These are phyloP conservation scores for Zygnema circumcarinatum DNA, from an alignment of 139 green algal species.

Conservation along the genomic window DNA sequence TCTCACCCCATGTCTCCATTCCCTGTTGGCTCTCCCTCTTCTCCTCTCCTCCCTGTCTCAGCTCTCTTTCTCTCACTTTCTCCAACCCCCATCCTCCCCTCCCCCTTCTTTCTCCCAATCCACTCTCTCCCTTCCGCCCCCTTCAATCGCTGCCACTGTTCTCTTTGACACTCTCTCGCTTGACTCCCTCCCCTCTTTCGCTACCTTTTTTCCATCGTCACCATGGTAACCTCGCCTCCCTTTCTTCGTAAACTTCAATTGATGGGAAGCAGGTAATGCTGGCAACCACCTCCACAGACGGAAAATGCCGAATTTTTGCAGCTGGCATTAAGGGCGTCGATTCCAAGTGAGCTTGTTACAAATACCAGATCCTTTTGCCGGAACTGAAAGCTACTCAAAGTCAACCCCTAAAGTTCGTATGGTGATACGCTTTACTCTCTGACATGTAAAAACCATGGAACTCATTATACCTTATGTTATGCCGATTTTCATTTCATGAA, in stretches of 20 bases:
- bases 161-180: neutral
- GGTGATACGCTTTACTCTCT: neutral
- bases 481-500: too few relatives aligned
- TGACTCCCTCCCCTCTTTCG: neutral
- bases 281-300: slow-evolving; percentile 61
- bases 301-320: slow-evolving; percentile 57
- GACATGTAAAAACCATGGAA: neutral
- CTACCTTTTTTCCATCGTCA: neutral
- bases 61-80: neutral
- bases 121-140: neutral
- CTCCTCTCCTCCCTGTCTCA: neutral
- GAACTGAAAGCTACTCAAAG: too few relatives aligned
- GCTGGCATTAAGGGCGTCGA: slow-evolving; percentile 54
- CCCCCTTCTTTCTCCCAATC: neutral
- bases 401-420: neutral
- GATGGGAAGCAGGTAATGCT: slow-evolving; percentile 39
- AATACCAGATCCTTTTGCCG: too few relatives aligned
- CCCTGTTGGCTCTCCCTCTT: neutral
- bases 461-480: too few relatives aligned
- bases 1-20: too few relatives aligned
- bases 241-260: too few relatives aligned
- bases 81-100: neutral
- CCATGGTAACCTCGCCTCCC: too few relatives aligned
- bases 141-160: neutral
- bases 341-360: neutral